Percentiles rank a stretch among this genome's conserved stretches.
Conservation (phyloP, 768 basidiomycete species). For the Erythrobasidium yunnanense region DNA sequence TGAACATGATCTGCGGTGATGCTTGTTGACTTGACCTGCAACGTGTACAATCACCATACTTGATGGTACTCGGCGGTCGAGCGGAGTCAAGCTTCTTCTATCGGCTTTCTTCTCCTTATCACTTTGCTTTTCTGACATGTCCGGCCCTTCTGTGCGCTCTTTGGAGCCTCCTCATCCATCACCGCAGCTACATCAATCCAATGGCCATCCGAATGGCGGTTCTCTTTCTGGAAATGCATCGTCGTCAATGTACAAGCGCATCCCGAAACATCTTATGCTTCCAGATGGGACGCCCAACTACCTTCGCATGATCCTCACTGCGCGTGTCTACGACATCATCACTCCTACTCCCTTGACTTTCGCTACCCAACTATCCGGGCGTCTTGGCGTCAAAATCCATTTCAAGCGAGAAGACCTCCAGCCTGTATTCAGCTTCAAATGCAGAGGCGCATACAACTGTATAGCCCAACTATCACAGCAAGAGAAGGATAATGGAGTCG, state of each 20-base stretch:
- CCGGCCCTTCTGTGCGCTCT: background rate
- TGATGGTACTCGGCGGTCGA: too few species aligned
- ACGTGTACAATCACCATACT: too few species aligned
- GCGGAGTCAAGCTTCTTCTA: too few species aligned
- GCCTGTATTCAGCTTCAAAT: constrained; percentile 93
- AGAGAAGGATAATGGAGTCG: constrained; percentile 92
- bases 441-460: constrained; percentile 94
- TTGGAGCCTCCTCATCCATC: background rate
- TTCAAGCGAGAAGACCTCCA: constrained; percentile 95
- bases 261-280: constrained; percentile 56
- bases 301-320: constrained; percentile 69
- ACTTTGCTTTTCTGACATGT: background rate
- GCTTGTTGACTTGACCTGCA: too few species aligned
- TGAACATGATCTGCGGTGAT: too few species aligned
- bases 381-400: constrained; percentile 85
- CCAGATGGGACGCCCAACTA: constrained; percentile 67
- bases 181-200: background rate
- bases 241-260: constrained; percentile 44
- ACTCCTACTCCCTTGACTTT: constrained; percentile 73
- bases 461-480: constrained; percentile 81
- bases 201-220: background rate
- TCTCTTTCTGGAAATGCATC: too few species aligned
- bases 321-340: constrained; percentile 79
- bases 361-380: constrained; percentile 72
- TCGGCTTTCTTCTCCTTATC: too few species aligned